These are phyloP conservation scores for Mentha longifolia DNA, from an alignment of 257 asterid genomes.

Conservation along the genomic window DNA sequence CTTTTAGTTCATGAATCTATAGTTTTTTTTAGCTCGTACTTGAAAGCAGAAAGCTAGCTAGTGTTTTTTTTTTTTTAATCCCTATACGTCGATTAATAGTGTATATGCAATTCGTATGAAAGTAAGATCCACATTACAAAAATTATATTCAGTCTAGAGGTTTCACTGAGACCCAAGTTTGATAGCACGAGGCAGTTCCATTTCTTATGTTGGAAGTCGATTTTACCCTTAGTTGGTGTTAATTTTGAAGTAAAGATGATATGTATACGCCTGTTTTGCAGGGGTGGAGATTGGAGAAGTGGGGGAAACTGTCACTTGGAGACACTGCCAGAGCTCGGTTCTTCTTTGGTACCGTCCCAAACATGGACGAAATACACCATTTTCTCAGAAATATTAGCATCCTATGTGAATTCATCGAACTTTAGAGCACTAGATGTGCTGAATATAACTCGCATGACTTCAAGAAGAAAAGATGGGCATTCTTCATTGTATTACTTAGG, in stretches of 20 bases:
- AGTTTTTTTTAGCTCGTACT: too few relatives aligned
- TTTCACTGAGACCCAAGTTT: too few relatives aligned
- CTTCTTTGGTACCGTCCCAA: conserved; percentile 67
- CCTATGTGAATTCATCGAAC: conserved; percentile 41
- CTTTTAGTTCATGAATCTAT: too few relatives aligned
- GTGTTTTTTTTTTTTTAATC: too few relatives aligned
- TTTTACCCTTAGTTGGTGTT: too few relatives aligned
- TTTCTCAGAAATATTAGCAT: conserved; percentile 43
- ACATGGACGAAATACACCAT: conserved; percentile 63
- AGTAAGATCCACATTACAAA: too few relatives aligned
- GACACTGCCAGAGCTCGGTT: conserved; percentile 76
- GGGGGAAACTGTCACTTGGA: conserved; percentile 85
- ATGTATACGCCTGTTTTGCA: conserved; percentile 24
- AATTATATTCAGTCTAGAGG: too few relatives aligned
- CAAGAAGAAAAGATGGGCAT: conserved; percentile 89
- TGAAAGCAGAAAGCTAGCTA: too few relatives aligned
- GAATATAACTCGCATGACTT: conserved; percentile 69
- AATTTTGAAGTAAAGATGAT: background rate
- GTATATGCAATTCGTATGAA: too few relatives aligned
- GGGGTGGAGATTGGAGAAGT: conserved; percentile 93
- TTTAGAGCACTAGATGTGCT: conserved; percentile 47
- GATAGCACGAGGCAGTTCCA: too few relatives aligned
- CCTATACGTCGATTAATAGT: too few relatives aligned
- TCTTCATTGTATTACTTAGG: conserved; percentile 86
- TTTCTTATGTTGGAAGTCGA: too few relatives aligned